Conservation (phyloP, 768 basidiomycete species). For the Galerina sulciceps region DNA sequence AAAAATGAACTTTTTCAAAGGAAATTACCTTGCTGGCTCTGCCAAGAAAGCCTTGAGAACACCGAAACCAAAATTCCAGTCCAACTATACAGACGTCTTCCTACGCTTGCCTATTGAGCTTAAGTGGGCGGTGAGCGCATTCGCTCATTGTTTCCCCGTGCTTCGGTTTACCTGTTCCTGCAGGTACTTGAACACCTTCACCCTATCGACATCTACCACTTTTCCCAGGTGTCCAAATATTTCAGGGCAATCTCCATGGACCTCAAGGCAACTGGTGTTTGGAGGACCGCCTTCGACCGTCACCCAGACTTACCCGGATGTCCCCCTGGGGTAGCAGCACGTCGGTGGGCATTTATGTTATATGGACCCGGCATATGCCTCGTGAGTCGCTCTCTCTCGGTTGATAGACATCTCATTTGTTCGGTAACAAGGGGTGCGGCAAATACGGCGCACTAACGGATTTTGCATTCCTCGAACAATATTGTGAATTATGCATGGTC, state of each 20-base stretch:
- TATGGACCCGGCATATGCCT: constrained; percentile 27
- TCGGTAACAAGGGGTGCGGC: constrained; percentile 17
- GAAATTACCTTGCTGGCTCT: constrained; percentile 24
- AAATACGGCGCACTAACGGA: constrained; percentile 25
- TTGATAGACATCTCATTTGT: not conserved
- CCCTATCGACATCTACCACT: constrained; percentile 27
- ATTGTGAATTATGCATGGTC: constrained; percentile 26
- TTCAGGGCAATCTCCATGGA: constrained; percentile 20
- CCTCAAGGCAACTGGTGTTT: constrained; percentile 20
- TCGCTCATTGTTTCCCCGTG: not conserved
- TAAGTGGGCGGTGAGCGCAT: constrained; percentile 15
- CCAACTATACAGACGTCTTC: constrained; percentile 9
- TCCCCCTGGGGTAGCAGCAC: constrained; percentile 16
- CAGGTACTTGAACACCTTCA: constrained; percentile 29
- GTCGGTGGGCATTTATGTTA: constrained; percentile 24
- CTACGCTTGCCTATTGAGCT: constrained; percentile 22
- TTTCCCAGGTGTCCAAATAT: constrained; percentile 16
- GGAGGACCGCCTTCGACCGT: constrained; percentile 21
- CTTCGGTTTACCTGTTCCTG: not conserved
- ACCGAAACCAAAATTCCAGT: not conserved
- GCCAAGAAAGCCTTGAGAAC: constrained; percentile 19
- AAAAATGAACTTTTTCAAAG: constrained; percentile 4
- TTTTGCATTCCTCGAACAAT: constrained; percentile 23
- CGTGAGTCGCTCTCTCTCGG: constrained; percentile 9
- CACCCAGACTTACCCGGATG: constrained; percentile 22